Conservation (phyloP, 2,329 filamentous ascomycete genomes). For the Alternaria sp. region DNA sequence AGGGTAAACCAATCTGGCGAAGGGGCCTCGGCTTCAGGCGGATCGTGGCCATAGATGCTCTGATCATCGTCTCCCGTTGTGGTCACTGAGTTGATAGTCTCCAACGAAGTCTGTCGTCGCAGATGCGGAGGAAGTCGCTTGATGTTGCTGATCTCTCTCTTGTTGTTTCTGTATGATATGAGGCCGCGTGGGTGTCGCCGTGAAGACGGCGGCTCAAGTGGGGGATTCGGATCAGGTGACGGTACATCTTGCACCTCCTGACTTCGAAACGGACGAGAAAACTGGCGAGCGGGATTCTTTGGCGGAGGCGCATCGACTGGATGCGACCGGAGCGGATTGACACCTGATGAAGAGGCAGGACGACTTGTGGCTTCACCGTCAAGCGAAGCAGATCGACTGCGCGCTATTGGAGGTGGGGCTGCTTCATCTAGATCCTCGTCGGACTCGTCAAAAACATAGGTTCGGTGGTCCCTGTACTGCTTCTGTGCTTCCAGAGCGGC, state of each 20-base stretch:
- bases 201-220: constrained; percentile 17
- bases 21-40: constrained; percentile 25
- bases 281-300: constrained; percentile 21
- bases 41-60: constrained; percentile 26
- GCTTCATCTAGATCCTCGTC: constrained; percentile 30
- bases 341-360: constrained; percentile 17
- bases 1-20: constrained; percentile 25
- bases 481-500: constrained; percentile 28
- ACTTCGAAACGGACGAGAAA: constrained; percentile 32
- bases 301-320: constrained; percentile 22
- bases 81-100: constrained; percentile 45
- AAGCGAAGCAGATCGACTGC: constrained; percentile 21
- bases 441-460: constrained; percentile 17
- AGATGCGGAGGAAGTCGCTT: constrained; percentile 33
- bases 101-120: constrained; percentile 39
- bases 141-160: constrained; percentile 21
- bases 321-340: constrained; percentile 33
- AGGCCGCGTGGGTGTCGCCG: constrained; percentile 25
- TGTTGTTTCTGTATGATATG: constrained; percentile 33
- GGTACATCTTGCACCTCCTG: constrained; percentile 11
- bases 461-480: constrained; percentile 19
- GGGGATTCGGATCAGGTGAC: constrained; percentile 20
- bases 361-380: constrained; percentile 9
- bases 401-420: constrained; percentile 29
- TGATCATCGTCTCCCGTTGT: constrained; percentile 27